These are phyloP conservation scores for Annulohypoxylon maeteangense DNA, from an alignment of 495 filamentous ascomycete species.

Conservation along the genomic window DNA sequence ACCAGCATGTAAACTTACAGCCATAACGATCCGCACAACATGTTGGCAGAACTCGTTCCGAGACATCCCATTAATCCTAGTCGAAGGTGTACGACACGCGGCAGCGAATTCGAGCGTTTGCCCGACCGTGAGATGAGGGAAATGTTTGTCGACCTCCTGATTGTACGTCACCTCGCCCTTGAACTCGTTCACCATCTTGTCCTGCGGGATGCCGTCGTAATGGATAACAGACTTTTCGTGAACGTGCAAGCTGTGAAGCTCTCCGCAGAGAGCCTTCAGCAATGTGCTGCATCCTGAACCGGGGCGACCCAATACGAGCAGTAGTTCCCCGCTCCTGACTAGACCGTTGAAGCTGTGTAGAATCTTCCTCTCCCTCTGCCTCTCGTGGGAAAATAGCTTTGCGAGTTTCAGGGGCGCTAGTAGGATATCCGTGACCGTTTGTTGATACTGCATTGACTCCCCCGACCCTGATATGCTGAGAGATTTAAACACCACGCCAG, in stretches of 20 bases:
- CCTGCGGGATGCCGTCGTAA: slow-evolving; percentile 11
- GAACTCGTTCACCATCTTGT: slow-evolving; percentile 17
- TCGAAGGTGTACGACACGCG: slow-evolving; percentile 5
- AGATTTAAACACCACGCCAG: slow-evolving; percentile 4
- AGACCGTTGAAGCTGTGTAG: slow-evolving; percentile 9
- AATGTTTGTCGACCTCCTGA: slow-evolving; percentile 15
- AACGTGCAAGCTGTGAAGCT: background rate
- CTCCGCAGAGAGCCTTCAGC: slow-evolving; percentile 9
- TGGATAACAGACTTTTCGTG: slow-evolving; percentile 11
- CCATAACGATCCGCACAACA: slow-evolving; percentile 8
- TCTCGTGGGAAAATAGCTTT: background rate
- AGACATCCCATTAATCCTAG: slow-evolving; percentile 10
- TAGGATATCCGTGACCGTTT: slow-evolving; percentile 9
- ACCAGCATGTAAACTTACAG: background rate
- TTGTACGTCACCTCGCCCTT: slow-evolving; percentile 8
- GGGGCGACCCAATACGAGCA: slow-evolving; percentile 3
- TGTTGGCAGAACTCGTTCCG: background rate
- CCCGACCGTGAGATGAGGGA: slow-evolving; percentile 10
- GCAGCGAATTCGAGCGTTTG: slow-evolving; percentile 10
- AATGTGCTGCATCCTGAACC: slow-evolving; percentile 7
- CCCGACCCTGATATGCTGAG: slow-evolving; percentile 14
- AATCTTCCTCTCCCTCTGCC: slow-evolving; percentile 7
- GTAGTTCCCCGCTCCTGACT: slow-evolving; percentile 2
- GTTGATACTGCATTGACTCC: background rate
- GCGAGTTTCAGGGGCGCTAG: background rate